A percentile compares a stretch with the other conserved stretches of the same genome.
These are phyloP conservation scores for Ceratocystis diversiconidia DNA, from an alignment of 2,329 filamentous ascomycete genomes.

Conservation along the genomic window DNA sequence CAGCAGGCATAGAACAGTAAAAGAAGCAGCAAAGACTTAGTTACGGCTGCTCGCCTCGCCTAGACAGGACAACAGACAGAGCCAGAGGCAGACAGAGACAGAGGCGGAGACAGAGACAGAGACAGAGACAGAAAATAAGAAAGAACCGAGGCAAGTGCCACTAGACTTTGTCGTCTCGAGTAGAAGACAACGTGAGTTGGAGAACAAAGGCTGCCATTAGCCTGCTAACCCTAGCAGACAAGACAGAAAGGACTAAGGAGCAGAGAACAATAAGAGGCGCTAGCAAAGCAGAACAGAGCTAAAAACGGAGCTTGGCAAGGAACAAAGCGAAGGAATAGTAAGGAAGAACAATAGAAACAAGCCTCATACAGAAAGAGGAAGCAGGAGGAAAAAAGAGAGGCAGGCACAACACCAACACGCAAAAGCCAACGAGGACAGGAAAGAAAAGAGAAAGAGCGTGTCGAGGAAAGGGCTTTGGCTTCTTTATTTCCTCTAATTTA, in stretches of 20 bases:
- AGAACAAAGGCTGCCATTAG: background rate
- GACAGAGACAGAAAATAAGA: background rate
- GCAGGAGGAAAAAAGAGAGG: background rate
- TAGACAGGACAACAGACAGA: background rate
- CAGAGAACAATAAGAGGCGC: background rate
- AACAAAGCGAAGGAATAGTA: background rate
- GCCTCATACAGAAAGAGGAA: background rate
- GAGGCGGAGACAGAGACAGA: background rate
- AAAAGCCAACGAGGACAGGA: background rate
- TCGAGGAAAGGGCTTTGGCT: background rate
- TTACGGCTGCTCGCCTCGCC: no score
- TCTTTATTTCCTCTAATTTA: background rate
- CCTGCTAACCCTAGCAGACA: background rate
- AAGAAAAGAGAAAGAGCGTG: background rate
- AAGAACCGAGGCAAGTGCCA: background rate
- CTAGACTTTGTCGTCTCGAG: background rate
- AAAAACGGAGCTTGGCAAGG: background rate
- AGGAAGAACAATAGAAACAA: conserved; percentile 8
- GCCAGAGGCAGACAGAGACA: background rate
- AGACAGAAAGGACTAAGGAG: background rate
- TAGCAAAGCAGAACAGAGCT: background rate
- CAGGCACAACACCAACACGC: background rate
- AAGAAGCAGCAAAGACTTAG: no score
- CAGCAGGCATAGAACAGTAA: background rate
- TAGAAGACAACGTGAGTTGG: background rate